Percentiles rank a stretch among this genome's conserved stretches.
Conservation (phyloP, 495 filamentous ascomycete genomes). For the Hypoxylon cercidicola region DNA sequence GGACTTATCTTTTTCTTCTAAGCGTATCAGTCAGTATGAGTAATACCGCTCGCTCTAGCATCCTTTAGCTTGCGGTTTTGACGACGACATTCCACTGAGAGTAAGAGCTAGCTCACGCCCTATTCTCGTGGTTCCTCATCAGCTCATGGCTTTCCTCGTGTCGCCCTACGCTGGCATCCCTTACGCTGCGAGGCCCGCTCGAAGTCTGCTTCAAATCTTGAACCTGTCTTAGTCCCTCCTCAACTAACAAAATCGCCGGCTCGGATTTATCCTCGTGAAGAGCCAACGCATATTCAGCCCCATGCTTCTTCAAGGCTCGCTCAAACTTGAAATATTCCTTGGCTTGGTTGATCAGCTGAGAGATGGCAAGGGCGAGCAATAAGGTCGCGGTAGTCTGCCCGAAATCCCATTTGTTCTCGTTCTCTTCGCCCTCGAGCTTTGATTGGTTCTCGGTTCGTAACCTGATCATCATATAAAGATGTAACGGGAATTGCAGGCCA, state of each 20-base stretch:
- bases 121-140: constrained; percentile 11
- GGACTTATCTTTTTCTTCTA: background rate
- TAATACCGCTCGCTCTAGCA: background rate
- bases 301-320: constrained; percentile 21
- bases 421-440: constrained; percentile 44
- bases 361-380: constrained; percentile 44
- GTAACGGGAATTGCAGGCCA: constrained; percentile 49
- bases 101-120: background rate
- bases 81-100: background rate
- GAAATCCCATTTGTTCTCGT: constrained; percentile 53
- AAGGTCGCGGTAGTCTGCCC: constrained; percentile 52
- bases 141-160: constrained; percentile 33
- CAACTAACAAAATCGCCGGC: constrained; percentile 1
- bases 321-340: constrained; percentile 48
- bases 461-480: constrained; percentile 52
- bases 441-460: constrained; percentile 48
- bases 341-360: constrained; percentile 41
- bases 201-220: constrained; percentile 3
- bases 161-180: background rate
- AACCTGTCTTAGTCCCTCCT: constrained; percentile 15
- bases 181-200: constrained; percentile 11
- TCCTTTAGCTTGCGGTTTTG: background rate
- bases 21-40: no score
- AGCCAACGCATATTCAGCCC: constrained; percentile 17
- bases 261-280: background rate